Evolutionary conservation across 306 rosid species (phyloP), one percentile per base, ranked within the genome.

Genomic region (Cucumis cinereus): DNA sequence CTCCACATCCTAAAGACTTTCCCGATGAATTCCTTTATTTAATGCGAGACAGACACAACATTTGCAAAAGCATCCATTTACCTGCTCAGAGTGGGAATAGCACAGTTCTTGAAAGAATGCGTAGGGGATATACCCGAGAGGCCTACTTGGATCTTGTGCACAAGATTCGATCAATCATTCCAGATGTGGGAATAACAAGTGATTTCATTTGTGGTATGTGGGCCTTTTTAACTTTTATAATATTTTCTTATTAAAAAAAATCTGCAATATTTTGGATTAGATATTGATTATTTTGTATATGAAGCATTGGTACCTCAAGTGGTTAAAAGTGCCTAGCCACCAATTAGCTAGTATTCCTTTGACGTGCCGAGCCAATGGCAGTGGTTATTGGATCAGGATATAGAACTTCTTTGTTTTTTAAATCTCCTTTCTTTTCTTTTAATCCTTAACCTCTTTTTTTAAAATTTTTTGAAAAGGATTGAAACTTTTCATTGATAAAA

Each of bases 1-100:
- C 97, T 74, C 97, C 99, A 9, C 99, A 92, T 82, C 99, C 99
- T 23, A 94, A 94, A 80, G 99, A 94, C 88, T 94, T 78, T 79
- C 98, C 99, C 0, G 96, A 94, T 74, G 99, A 90, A 49, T 83
- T 94, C 56, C 90, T 90, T 49, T 88, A 90, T 82, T 79, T 94
- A 75, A 94, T 92, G 99, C 93, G 88, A 58, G 96, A 92, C 57
- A 88, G 97, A 75, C 90, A 86, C 83, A 94, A 94, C 71, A 82
- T 94, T 74, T 92, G 99, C 88, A 92, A 88, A 53, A 76, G 47
- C 61, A 89, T 94, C 61, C 98, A 94, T 84, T 88, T 90, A 81
- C 99, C 97, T 81, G 99, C 97, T 38, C 98, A 95, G 82, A 85
- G 85, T 54, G 98, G 98, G 64, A 92, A 80, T 82, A 92, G 86